Base-by-base conservation (phyloP, 2,329 filamentous ascomycete genomes). In the Nannizziopsis barbatae region DNA sequence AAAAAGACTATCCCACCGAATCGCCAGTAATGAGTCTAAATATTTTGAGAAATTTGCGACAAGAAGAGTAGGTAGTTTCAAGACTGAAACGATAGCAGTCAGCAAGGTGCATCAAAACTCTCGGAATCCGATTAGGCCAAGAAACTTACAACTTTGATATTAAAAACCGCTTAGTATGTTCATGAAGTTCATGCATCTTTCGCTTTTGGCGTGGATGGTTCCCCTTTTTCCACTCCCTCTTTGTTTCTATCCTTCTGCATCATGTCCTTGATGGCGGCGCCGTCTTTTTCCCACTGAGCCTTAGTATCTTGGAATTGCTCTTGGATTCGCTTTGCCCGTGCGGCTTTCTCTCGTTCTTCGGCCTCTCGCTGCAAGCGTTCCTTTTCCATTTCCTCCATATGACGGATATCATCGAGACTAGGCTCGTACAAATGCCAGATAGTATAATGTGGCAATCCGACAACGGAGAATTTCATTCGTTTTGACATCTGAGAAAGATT, bases 381-480 rank as follows among this genome's bases (percentile, higher is more conserved):
- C 55, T 81, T 75, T 62, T 96, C 90, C 90, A 96, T 95, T 68
- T 95, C 88, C 72, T 89, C 90, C 92, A 98, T 98, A 62, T 96
- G 92, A 51, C 85, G 82, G 54, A 96, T 86, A 60, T 98, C 92
- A 61, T 98, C 92, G 12, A 95, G 86, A 60, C 87, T 95, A n/a
- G 92, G 92, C 67, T 98, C 92, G 71, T 98, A 98, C 60, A 98
- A 75, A 81, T 98, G 92, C 92, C 92, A 98, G 56, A 98, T 95
- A 1, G 88, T 95, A 67, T 98, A 98, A 64, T 98, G 92, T 5
- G 92, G 92, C 41, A 98, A 75, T 30, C 92, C 92, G 50, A 98
- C 84, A 14, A 98, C 92, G 0, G 89, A 95, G 62, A 86, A 96
- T 51, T 84, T 76, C 92, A 98, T 96, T 52, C 86, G 83, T 66